Conservation (phyloP, 495 filamentous ascomycete species). For the Hypoxylon lienhwacheense region DNA sequence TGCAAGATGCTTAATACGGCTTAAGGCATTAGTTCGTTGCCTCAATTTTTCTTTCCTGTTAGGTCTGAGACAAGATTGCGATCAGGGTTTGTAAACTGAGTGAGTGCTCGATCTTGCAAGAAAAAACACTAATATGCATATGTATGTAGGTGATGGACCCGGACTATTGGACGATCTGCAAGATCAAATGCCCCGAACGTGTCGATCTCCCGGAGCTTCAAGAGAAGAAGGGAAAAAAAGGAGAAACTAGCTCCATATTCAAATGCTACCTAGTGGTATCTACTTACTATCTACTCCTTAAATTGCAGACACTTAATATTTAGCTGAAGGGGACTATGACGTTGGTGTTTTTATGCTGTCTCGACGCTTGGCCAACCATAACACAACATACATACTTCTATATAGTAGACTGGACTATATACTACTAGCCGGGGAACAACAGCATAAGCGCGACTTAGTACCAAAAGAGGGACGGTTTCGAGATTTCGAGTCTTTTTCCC, state of each 20-base stretch:
- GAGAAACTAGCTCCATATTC: neutral
- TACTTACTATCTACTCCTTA: constrained; percentile 5
- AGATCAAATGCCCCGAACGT: constrained; percentile 17
- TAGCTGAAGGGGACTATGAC: constrained; percentile 8
- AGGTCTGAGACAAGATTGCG: constrained; percentile 14
- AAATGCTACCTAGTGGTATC: neutral
- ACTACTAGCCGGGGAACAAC: constrained; percentile 4
- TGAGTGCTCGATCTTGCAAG: constrained; percentile 22
- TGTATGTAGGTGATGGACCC: constrained; percentile 18
- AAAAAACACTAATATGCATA: constrained; percentile 16
- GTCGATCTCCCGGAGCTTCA: constrained; percentile 36
- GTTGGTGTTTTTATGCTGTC: constrained; percentile 20
- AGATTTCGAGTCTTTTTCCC: neutral
- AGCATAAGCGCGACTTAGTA: neutral
- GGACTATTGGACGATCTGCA: constrained; percentile 35
- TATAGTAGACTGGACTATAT: neutral
- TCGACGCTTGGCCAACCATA: constrained; percentile 19
- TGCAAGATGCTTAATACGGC: constrained; percentile 12
- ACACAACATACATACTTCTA: neutral
- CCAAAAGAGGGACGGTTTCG: constrained; percentile 5
- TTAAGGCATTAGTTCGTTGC: neutral
- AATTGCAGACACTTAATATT: constrained; percentile 1
- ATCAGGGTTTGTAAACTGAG: constrained; percentile 10
- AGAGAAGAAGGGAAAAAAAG: neutral
- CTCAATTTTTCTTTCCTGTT: constrained; percentile 8